These are phyloP conservation scores for Colletotrichum echinochloae DNA, from an alignment of 2,329 filamentous ascomycete genomes.

Conservation along the genomic window DNA sequence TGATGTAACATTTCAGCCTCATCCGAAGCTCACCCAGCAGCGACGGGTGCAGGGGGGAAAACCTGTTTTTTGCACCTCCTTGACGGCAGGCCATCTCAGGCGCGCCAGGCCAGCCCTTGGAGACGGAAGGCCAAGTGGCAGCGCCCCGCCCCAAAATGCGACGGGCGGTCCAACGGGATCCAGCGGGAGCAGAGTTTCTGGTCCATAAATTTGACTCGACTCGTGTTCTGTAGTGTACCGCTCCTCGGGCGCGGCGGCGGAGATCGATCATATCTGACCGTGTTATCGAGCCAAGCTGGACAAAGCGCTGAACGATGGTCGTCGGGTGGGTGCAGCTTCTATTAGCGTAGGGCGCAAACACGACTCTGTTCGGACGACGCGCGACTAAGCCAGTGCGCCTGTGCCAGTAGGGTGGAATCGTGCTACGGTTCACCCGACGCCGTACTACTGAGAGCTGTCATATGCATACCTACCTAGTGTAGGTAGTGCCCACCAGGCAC, in stretches of 20 bases:
- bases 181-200: conserved; percentile 14
- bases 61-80: conserved; percentile 33
- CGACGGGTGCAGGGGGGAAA: conserved; percentile 29
- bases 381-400: conserved; percentile 4
- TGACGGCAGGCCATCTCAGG: conserved; percentile 37
- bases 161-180: conserved; percentile 24
- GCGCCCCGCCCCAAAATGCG: not conserved
- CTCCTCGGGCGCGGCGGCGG: conserved; percentile 21
- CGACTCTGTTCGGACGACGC: conserved; percentile 32
- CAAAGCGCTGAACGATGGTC: conserved; percentile 18
- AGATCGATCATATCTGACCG: conserved; percentile 38
- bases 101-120: conserved; percentile 14
- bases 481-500: too few relatives aligned
- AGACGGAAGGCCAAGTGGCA: not conserved
- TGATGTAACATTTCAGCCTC: conserved; percentile 41
- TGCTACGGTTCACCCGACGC: conserved; percentile 17
- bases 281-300: conserved; percentile 32
- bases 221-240: conserved; percentile 36
- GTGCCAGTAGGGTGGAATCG: conserved; percentile 34
- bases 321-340: conserved; percentile 35
- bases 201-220: conserved; percentile 34
- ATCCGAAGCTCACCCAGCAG: conserved; percentile 26
- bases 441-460: conserved; percentile 7
- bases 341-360: too few relatives aligned
- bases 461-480: too few relatives aligned